Percentiles rank a stretch among this genome's conserved stretches.
phyloP scores from a whole-genome alignment of 768 basidiomycete genomes.

The Aureoboletus auriporus region DNA sequence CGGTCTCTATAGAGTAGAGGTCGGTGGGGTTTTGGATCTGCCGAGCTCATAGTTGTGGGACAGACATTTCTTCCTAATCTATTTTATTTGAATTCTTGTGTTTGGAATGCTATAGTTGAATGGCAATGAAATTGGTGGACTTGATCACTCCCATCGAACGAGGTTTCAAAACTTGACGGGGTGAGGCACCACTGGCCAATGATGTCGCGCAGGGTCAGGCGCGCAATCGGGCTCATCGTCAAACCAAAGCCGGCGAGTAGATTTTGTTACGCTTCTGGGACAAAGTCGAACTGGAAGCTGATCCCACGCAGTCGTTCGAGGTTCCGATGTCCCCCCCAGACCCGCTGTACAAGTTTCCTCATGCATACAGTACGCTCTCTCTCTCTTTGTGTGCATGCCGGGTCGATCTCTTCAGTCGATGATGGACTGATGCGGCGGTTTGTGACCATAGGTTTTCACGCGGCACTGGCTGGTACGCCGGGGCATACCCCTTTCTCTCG shows the following conservation, averaged over 20 bases:
- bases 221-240: constrained; percentile 22
- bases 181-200: background rate
- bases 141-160: too few species aligned
- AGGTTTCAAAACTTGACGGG: too few species aligned
- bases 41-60: constrained; percentile 65
- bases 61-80: constrained; percentile 39
- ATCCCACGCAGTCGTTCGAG: constrained; percentile 22
- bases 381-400: background rate
- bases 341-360: constrained; percentile 24
- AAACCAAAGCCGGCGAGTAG: constrained; percentile 28
- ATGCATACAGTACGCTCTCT: constrained; percentile 15
- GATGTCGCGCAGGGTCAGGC: constrained; percentile 13
- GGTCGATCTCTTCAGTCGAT: background rate
- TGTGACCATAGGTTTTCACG: constrained; percentile 15
- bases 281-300: background rate
- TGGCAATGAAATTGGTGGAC: background rate
- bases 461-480: constrained; percentile 18
- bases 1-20: constrained; percentile 64
- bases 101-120: constrained; percentile 10
- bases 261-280: background rate
- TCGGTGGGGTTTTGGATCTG: constrained; percentile 25
- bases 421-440: background rate
- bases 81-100: background rate
- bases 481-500: constrained; percentile 12
- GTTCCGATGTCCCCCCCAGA: constrained; percentile 23